Base-by-base conservation (phyloP, 2,329 filamentous ascomycete species). In the Aspergillus sp. region DNA sequence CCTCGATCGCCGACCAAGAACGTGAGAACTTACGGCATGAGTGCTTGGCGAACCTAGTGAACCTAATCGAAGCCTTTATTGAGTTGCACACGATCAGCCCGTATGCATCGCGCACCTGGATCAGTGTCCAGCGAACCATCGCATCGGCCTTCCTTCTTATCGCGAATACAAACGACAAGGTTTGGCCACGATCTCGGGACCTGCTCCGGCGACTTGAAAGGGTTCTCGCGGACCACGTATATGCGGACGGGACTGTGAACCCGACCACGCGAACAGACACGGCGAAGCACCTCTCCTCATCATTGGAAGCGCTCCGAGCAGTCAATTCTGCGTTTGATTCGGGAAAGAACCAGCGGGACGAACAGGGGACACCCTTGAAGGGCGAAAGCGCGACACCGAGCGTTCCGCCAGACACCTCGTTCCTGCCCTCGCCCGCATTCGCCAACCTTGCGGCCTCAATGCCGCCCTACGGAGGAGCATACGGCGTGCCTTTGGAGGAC, bases 1-100 rank as follows among this genome's bases (percentile, higher is more conserved):
- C 76, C 3, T 74, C 76, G 20, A 34, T 77, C 71, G 53, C 80
- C 73, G 60, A 76, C 64, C 55, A 69, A 6, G 68, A 66, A 32
- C 70, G 70, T 15, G 63, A 58, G 7, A 34, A 64, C 12, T 67
- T 85, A 60, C 78, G 79, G 42, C 78, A 80, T 56, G 78, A 79
- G 44, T 85, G 83, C 62, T 75, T 85, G 48, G 74, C 78, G 56
- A 82, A 79, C 59, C 71, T 85, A 12, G 76, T 80, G 49, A 76
- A 63, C 48, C 81, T 81, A 0, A 79, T 85, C 24, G 81, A 83
- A 58, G 81, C 83, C 0, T 86, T 84, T 66, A 78, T 85, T 4
- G 83, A 83, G 34, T 66, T 86, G 44, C 71, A 76, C 53, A 63
- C 64, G 15, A 66, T 74, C 54, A 72, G 70, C 53, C 64, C 69